phyloP scores from a whole-genome alignment of 1,284 basidiomycete species.

The Tylopilus orsonianus region DNA sequence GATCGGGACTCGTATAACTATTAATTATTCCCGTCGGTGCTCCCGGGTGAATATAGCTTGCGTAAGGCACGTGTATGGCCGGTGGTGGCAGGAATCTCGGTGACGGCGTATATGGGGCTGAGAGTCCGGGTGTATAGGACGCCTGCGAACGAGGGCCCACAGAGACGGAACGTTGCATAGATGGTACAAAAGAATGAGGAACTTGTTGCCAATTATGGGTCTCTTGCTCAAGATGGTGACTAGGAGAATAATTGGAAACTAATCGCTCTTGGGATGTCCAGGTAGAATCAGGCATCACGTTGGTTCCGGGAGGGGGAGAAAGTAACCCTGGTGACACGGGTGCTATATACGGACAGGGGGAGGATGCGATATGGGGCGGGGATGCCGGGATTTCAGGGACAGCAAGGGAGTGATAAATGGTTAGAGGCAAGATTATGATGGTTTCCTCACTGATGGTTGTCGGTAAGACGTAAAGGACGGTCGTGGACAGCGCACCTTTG shows the following conservation, averaged over 20 bases:
- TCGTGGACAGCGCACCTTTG: constrained; percentile 26
- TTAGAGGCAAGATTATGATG: constrained; percentile 58
- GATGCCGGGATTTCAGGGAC: constrained; percentile 42
- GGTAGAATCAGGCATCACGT: constrained; percentile 9
- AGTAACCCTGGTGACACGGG: constrained; percentile 22
- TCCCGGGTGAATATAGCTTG: constrained; percentile 8
- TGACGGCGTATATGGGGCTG: constrained; percentile 16
- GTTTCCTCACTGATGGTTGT: constrained; percentile 61
- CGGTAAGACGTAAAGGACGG: constrained; percentile 12
- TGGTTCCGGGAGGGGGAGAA: constrained; percentile 17
- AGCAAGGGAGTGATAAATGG: constrained; percentile 60
- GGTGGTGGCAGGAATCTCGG: constrained; percentile 19
- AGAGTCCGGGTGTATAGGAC: constrained; percentile 13
- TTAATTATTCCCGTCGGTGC: constrained; percentile 10
- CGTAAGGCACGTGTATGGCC: constrained; percentile 11
- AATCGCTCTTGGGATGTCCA: constrained; percentile 8
- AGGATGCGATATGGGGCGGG: constrained; percentile 13
- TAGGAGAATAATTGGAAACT: constrained; percentile 7
- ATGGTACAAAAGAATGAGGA: constrained; percentile 11
- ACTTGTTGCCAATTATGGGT: constrained; percentile 19
- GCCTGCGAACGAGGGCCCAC: constrained; percentile 13
- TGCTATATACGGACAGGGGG: constrained; percentile 22
- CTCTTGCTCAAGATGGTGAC: constrained; percentile 11
- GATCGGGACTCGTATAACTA: constrained; percentile 24
- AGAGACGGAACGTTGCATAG: constrained; percentile 23